A percentile compares a stretch with the other conserved stretches of the same genome.
These are phyloP conservation scores for Cucurbita pepo DNA, from an alignment of 306 rosid genomes.

Conservation along the genomic window DNA sequence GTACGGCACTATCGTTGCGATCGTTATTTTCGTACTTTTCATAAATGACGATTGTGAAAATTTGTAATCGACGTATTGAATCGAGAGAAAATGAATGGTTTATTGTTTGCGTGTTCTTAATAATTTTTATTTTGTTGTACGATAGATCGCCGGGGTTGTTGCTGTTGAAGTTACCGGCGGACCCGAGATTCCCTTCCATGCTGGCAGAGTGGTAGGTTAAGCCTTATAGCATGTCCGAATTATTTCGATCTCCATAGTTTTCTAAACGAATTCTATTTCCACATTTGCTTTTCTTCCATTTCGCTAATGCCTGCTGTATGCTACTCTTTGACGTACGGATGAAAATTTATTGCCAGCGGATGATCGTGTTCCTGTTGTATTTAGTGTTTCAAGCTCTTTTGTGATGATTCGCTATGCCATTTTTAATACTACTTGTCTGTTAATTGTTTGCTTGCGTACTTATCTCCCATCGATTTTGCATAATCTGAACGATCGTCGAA, in stretches of 20 bases:
- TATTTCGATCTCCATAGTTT: too few relatives aligned
- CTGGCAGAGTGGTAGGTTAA: slow-evolving; percentile 35
- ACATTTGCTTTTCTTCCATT: background rate
- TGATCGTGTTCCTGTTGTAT: background rate
- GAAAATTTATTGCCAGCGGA: background rate
- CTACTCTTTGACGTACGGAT: background rate
- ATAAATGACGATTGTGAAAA: background rate
- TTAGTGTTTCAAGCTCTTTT: background rate
- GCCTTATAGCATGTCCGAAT: too few relatives aligned
- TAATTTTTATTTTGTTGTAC: background rate
- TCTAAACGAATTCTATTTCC: background rate
- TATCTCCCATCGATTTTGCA: background rate
- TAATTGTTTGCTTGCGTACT: background rate
- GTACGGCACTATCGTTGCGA: slow-evolving; percentile 4
- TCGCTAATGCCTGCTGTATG: background rate
- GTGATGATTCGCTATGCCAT: background rate
- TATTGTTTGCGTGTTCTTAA: background rate
- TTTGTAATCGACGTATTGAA: background rate
- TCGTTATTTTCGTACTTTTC: background rate
- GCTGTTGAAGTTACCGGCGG: slow-evolving; percentile 54
- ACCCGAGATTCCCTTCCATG: slow-evolving; percentile 48
- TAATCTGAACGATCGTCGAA: background rate
- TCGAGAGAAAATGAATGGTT: background rate
- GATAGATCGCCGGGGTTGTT: slow-evolving; percentile 50
- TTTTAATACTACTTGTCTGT: background rate